phyloP scores from a whole-genome alignment of 176 grass and related monocot species.

The Cenchrus fungigraminus region DNA sequence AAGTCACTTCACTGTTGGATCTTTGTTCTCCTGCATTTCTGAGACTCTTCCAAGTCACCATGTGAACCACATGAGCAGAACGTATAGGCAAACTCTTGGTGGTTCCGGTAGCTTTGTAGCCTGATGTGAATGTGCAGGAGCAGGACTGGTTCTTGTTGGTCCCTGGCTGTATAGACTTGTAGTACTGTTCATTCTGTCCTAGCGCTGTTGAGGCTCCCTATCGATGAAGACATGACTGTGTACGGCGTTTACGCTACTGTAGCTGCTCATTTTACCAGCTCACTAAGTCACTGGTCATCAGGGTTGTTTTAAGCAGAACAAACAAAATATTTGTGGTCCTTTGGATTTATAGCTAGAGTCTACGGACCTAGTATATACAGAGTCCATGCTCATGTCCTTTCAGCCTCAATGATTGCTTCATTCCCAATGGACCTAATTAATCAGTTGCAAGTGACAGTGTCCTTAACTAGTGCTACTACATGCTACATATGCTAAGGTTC shows the following conservation, averaged over 20 bases:
- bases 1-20: constrained; percentile 13
- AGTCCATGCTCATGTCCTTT: not conserved
- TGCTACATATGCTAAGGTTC: too few species aligned
- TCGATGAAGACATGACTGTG: constrained; percentile 23
- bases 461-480: too few species aligned
- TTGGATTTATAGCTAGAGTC: not conserved
- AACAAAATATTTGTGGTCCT: constrained; percentile 28
- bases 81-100: not conserved
- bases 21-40: not conserved
- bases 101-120: not conserved
- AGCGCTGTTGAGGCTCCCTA: not conserved
- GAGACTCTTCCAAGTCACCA: not conserved
- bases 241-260: not conserved
- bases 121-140: constrained; percentile 22
- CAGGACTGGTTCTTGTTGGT: constrained; percentile 13
- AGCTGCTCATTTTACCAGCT: not conserved
- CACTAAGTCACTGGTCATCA: not conserved
- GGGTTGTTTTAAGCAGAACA: constrained; percentile 13
- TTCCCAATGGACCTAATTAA: not conserved
- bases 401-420: not conserved
- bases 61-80: not conserved
- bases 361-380: not conserved
- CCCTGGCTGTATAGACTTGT: not conserved
- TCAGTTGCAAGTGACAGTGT: too few species aligned
- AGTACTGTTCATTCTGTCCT: constrained; percentile 29